Evolutionary conservation across 805 yeast species (phyloP), one percentile per base, ranked within the genome.

Genomic region (Candida xyloterini): DNA sequence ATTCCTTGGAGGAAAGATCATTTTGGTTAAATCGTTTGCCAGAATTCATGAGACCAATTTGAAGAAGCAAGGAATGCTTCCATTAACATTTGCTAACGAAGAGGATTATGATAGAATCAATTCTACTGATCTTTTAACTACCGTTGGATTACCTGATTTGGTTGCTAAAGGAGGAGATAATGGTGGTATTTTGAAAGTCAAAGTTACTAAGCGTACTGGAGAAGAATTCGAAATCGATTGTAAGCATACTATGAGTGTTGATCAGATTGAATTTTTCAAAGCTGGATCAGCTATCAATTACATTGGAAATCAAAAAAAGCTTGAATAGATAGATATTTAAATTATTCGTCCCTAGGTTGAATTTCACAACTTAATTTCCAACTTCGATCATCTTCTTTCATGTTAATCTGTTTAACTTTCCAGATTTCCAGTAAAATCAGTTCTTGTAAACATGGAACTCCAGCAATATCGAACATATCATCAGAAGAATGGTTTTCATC

Each of bases 31-130:
- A 67, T 90, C 97, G 8, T 91, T 91, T 68, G 99, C 99, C 25
- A 84, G 99, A 74, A 91, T 91, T 57, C 99, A 91, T 67, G 99
- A 91, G 71, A 91, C 99, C 25, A 91, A 91, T 67, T 78, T 91
- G 69, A 93, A 91, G 75, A 93, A 93, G 67, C 99, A 93, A 73
- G 99, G 99, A 65, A 80, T 91, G 84, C 74, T 91, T 59, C 99
- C 99, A 25, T 70, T 93, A 59, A 86, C 95, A 18, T 93, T 93
- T 65, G 96, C 88, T 27, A 67, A 91, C 60, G 96, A 89, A 61
- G 68, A 74, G 25, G 99, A 93, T 59, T 93, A 91, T 62, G 97
- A 93, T 64, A 74, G 61, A 57, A 70, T 93, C 43, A 64, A 78
- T 36, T 72, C 90, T 25, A 87, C 93, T 50, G 98, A 93, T 64